Base-by-base conservation (phyloP, 1,139 yeast species). In the Zygosaccharomyces pseudobailii region DNA sequence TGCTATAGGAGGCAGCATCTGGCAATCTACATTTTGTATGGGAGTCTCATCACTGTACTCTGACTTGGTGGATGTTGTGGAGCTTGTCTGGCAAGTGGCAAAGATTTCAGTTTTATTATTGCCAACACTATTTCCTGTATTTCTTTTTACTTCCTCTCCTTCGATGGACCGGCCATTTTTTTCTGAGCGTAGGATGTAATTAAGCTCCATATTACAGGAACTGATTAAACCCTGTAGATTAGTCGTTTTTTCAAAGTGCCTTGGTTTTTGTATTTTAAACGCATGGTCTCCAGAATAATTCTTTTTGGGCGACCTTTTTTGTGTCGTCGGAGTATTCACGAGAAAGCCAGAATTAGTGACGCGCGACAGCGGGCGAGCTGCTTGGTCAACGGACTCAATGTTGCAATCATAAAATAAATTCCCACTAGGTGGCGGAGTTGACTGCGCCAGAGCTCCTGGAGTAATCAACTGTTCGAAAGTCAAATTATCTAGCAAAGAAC, bases 151-250 rank as follows among this genome's bases (percentile, higher is more conserved):
- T 10, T 28, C 21, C 7, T 17, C 34, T 10, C 21, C 34, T 9
- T 10, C 20, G 6, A 4, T 28, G 17, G 8, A 10, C 20, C 21
- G 27, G 23, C 32, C 19, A 38, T 42, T 13, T 17, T 20, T 37
- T 3, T 32, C 42, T 7, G 46, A 35, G 10, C 23, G 38, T 13
- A 43, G 30, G 9, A 48, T 36, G 17, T 48, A 43, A 21, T 42
- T 48, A 7, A 48, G 40, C 34, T 46, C 49, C 51, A 48, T 48
- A 28, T 40, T 45, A 36, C 39, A 40, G 5, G 40, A 33, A 17
- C 36, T 36, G 9, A 43, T 19, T 9, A 43, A 40, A 31, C 36
- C 45, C 31, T 45, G 42, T 19, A 48, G 8, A 8, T 36, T 23
- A 10, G 21, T 36, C 8, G 41, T 13, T 39, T 33, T 32, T 7